Base-by-base conservation (phyloP, 108 stramenopile species). In the Cyclostephanos invisitatus region DNA sequence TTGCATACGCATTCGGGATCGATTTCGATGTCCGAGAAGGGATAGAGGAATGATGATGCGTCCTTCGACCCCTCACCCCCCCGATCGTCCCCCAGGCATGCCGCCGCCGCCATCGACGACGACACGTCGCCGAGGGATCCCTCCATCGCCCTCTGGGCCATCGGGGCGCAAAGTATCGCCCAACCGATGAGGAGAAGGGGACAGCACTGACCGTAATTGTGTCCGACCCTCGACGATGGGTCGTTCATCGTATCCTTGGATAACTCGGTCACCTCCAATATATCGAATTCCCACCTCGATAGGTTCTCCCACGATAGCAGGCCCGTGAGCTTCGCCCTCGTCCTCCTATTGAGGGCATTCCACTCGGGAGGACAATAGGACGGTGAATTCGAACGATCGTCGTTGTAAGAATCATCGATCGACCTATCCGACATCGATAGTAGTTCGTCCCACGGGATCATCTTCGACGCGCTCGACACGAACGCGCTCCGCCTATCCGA, bases 81-180 rank as follows among this genome's bases (percentile, higher is more conserved):
- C 32, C 3, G 32, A 32, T 4, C 32, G 32, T 32, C 32, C 32
- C 4, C 32, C 32, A 3, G 32, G 4, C 32, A 32, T 32, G 32
- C 32, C 32, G 32, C 32, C 3, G 68, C 15, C 49, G 27, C 14
- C 69, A n/a, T 38, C 38, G 11, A 71, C 77, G 5, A 58, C 18
- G 25, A 55, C 47, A n/a, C 56, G 49, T 75, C 40, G 5, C 49
- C 62, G 9, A 76, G 55, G 20, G 73, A 74, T 14, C 64, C 38
- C 21, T 68, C 75, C 85, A 88, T 88, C 28, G 70, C 75, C 48
- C 55, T 32, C 61, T 88, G 87, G 15, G 85, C 49, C 21, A 81
- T 55, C n/a, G 87, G 87, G 40, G 84, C 67, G 15, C 74, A 77
- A 17, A 88, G 53, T 22, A 88, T 84, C 22, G 87, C 87, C 87